Evolutionary conservation across 495 filamentous ascomycete genomes (phyloP).

Genomic region (Podospora pseudopauciseta): DNA sequence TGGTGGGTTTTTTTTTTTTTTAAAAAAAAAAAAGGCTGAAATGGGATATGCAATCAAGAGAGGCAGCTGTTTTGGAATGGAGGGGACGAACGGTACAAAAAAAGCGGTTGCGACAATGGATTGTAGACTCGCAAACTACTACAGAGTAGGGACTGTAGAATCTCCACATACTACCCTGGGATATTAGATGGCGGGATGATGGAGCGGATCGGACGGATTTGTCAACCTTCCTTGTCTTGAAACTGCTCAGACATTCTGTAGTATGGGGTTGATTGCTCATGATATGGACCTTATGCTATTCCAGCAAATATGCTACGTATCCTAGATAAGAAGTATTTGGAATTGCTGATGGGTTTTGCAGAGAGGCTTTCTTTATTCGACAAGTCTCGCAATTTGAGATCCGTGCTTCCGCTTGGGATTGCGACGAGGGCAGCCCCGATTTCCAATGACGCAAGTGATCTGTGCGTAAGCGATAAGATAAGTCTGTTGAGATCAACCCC

Average conservation of each 20-base stretch:
- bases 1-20: not conserved
- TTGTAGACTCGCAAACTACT: not conserved
- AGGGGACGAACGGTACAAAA: not conserved
- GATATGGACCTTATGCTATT: not conserved
- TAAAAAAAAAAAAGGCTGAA: not conserved
- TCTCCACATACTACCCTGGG: not conserved
- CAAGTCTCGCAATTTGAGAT: conserved; percentile 10
- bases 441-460: conserved; percentile 21
- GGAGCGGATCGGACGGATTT: not conserved
- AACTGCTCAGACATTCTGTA: not conserved
- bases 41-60: not conserved
- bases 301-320: not conserved
- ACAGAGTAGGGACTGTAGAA: not conserved
- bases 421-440: not conserved
- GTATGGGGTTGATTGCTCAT: not conserved
- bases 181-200: not conserved
- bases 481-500: not conserved
- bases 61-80: not conserved
- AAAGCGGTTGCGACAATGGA: not conserved
- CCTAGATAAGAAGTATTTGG: not conserved
- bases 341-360: not conserved
- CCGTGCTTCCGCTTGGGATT: conserved; percentile 14
- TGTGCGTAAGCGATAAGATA: conserved; percentile 1
- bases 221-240: not conserved
- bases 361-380: not conserved